These are phyloP conservation scores for Periconia sp. DNA, from an alignment of 2,329 filamentous ascomycete genomes.

Conservation along the genomic window DNA sequence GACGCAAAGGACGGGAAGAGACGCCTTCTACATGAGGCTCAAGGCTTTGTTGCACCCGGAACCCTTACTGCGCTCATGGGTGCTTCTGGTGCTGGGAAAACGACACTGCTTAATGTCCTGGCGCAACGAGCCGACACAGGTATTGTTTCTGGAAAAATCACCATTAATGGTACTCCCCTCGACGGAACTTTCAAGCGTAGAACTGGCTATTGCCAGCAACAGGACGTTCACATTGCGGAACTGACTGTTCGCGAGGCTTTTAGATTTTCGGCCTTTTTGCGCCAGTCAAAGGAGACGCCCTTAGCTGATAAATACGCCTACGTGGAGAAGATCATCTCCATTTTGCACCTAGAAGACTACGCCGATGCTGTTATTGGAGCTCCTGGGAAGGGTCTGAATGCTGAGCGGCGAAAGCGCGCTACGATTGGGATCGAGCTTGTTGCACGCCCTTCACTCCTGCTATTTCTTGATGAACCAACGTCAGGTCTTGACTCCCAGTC, in stretches of 20 bases:
- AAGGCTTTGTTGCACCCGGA: constrained; percentile 59
- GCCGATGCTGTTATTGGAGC: constrained; percentile 11
- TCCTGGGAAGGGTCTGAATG: constrained; percentile 18
- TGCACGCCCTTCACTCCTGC: constrained; percentile 5
- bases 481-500: constrained; percentile 66
- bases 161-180: neutral
- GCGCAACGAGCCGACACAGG: constrained; percentile 8
- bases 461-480: constrained; percentile 66
- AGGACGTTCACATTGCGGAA: constrained; percentile 65
- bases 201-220: constrained; percentile 67
- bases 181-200: constrained; percentile 58
- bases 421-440: constrained; percentile 59
- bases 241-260: constrained; percentile 61
- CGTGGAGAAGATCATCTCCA: constrained; percentile 8
- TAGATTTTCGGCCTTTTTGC: constrained; percentile 11
- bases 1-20: constrained; percentile 45
- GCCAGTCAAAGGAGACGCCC: constrained; percentile 7
- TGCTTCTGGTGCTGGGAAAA: constrained; percentile 32
- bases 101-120: constrained; percentile 27
- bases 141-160: neutral
- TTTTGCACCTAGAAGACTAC: constrained; percentile 7
- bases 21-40: constrained; percentile 58
- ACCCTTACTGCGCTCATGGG: constrained; percentile 43
- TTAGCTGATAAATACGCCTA: constrained; percentile 8
- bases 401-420: constrained; percentile 67